Conservation (phyloP, 1,284 basidiomycete genomes). For the Ganoderma boninense region DNA sequence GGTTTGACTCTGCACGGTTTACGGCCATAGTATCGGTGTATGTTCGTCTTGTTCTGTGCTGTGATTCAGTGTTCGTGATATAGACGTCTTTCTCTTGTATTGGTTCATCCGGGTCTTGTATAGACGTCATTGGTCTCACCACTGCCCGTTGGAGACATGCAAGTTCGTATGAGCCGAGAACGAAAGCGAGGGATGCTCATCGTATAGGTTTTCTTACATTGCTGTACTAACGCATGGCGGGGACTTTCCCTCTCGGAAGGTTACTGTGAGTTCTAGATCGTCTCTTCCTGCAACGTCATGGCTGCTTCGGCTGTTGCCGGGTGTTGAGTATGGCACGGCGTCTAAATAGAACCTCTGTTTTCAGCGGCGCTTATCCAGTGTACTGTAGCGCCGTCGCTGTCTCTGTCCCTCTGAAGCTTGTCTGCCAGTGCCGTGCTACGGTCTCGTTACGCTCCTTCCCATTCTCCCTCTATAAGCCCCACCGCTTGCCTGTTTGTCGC, state of each 20-base stretch:
- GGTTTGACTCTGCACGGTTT: neutral
- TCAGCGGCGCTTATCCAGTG: neutral
- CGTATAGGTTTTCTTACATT: neutral
- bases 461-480: neutral
- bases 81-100: neutral
- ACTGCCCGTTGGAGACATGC: no score
- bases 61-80: neutral
- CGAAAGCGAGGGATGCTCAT: neutral
- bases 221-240: no score
- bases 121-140: neutral
- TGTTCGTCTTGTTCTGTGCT: neutral
- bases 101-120: neutral
- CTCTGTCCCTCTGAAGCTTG: neutral
- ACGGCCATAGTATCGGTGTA: neutral
- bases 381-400: neutral
- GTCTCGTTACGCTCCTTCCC: neutral
- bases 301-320: neutral
- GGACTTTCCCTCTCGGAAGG: neutral
- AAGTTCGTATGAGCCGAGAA: neutral
- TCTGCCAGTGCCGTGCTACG: no score
- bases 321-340: neutral
- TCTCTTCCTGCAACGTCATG: neutral
- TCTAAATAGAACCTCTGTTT: neutral
- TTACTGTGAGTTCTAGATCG: neutral
- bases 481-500: neutral